Evolutionary conservation across 139 green algal genomes (phyloP).

Genomic region (Auxenochlorella pyrenoidosa): DNA sequence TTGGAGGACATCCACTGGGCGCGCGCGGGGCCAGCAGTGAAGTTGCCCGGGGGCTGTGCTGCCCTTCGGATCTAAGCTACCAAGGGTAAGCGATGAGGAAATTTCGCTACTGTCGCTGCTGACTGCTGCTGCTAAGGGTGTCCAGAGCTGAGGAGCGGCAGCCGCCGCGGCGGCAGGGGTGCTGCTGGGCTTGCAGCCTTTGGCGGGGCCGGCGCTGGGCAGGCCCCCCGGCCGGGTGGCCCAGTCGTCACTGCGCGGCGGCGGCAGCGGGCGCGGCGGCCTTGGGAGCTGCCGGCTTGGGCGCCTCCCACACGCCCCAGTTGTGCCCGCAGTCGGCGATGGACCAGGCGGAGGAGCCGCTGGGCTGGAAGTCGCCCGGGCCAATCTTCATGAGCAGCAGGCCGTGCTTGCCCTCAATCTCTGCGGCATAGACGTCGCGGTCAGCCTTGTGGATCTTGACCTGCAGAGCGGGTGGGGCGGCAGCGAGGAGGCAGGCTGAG

Average conservation of each 20-base stretch:
- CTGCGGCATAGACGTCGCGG: conserved; percentile 81
- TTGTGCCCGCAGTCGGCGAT: conserved; percentile 48
- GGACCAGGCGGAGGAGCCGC: conserved; percentile 30
- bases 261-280: neutral
- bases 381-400: conserved; percentile 76
- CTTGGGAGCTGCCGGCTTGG: neutral
- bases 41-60: too few species aligned
- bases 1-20: too few species aligned
- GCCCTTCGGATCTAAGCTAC: too few species aligned
- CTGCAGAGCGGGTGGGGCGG: neutral
- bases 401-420: conserved; percentile 72
- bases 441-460: conserved; percentile 73
- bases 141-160: neutral
- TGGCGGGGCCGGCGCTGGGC: too few species aligned
- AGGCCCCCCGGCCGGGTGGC: too few species aligned
- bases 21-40: too few species aligned
- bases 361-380: conserved; percentile 67
- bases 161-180: neutral
- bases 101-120: neutral
- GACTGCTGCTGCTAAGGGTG: neutral
- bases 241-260: neutral
- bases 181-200: neutral
- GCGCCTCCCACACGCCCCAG: conserved; percentile 48
- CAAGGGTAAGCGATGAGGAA: too few species aligned
- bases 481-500: neutral